Evolutionary conservation across 148 eudicot genomes (phyloP).

Genomic region (Simmondsia chinensis): DNA sequence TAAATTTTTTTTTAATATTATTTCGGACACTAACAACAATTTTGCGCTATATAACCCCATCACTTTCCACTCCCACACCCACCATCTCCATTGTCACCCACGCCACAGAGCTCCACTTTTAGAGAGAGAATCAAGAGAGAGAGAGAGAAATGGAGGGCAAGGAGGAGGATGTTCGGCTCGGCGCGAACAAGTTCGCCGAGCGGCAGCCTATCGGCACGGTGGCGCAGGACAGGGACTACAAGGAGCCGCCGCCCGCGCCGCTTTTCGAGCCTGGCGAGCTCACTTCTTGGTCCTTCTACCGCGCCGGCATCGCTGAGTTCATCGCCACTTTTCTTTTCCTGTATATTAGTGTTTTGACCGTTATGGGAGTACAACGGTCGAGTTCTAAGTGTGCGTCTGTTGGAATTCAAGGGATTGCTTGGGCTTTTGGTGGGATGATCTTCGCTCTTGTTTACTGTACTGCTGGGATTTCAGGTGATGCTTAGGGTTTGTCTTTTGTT

Average conservation of each 20-base stretch:
- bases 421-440: constrained; percentile 63
- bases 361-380: constrained; percentile 35
- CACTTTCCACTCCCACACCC: no score
- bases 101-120: no score
- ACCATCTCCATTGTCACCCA: no score
- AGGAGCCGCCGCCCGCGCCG: constrained; percentile 48
- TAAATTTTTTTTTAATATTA: no score
- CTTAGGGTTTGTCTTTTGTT: not conserved
- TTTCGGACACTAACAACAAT: no score
- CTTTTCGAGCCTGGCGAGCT: constrained; percentile 43
- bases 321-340: constrained; percentile 44
- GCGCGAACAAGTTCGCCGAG: constrained; percentile 58
- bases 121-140: not conserved
- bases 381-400: constrained; percentile 33
- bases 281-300: constrained; percentile 44
- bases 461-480: constrained; percentile 48
- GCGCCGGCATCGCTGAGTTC: constrained; percentile 56
- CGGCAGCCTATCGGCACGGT: constrained; percentile 59
- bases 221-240: constrained; percentile 72
- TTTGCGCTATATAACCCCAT: no score
- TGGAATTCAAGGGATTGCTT: constrained; percentile 54
- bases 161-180: constrained; percentile 52
- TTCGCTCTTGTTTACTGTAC: constrained; percentile 58
- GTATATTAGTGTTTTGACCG: constrained; percentile 39
- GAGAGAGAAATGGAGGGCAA: constrained; percentile 29